Evolutionary conservation across 768 basidiomycete genomes (phyloP), one percentile per base, ranked within the genome.

Genomic region (Amyloporia xantha): DNA sequence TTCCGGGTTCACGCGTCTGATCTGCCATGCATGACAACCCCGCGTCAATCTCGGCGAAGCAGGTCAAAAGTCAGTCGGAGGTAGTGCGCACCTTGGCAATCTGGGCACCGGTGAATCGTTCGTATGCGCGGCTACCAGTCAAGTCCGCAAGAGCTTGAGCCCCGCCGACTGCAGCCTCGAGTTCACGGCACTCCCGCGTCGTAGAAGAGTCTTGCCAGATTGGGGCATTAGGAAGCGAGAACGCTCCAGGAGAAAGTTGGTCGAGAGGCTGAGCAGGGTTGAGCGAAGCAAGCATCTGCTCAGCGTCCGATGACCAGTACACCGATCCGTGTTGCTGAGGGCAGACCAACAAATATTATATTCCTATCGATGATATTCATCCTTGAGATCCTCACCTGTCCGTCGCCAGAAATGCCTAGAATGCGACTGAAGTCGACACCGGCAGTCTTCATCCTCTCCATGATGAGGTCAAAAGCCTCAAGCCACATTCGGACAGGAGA

Each of bases 171-270:
- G 70, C 73, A 0, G 70, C 73, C 59, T 91, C 86, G 37, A 93
- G 67, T 50, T 72, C 75, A 48, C 68, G 68, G 60, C 91, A 93
- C 56, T 92, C 88, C 37, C 68, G 66, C 0, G 81, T 83, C 0
- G 90, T 92, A 0, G 88, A 91, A 1, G 88, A 89, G 65, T 93
- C 91, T 63, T 93, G 90, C 91, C 91, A 94, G 59, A 92, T 92
- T 9, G 90, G 89, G 3, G 84, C 77, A 53, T 73, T 73, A 1
- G 71, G 71, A 11, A 80, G 66, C 5, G 87, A 81, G 63, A 92
- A 91, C 2, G 88, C 88, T 6, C 59, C 62, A 0, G 76, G 78
- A 17, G 69, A 66, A 30, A 92, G 68, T 55, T 91, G 87, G 2
- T 75, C 71, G 7, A 91, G 68, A 1, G 76, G 61, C 45, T 73